A percentile compares a stretch with the other conserved stretches of the same genome.
Evolutionary conservation across 352 stramenopile genomes (phyloP).

Genomic region (Phytopythium aichiense): DNA sequence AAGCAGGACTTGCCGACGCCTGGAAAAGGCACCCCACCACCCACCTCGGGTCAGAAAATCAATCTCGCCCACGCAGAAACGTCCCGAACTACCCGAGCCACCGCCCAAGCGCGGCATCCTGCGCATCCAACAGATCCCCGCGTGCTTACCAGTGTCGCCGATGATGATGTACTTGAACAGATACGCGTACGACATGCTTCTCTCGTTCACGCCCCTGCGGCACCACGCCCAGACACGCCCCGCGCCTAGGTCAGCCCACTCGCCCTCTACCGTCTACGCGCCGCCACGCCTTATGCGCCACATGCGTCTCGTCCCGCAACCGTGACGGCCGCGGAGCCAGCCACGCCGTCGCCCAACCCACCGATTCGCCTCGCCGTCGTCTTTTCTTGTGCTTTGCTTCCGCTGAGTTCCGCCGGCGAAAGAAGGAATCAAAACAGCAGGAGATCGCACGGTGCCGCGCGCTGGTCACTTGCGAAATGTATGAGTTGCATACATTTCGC

Average conservation of each 20-base stretch:
- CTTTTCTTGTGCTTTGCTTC: conserved; percentile 4
- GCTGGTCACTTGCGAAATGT: background rate
- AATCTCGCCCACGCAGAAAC: background rate
- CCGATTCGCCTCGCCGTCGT: background rate
- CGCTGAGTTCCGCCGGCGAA: conserved; percentile 2
- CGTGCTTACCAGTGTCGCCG: conserved; percentile 92
- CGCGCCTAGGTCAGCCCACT: background rate
- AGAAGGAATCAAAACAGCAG: background rate
- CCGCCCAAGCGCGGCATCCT: background rate
- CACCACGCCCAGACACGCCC: too few species aligned
- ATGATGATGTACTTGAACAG: conserved; percentile 99
- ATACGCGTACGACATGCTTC: conserved; percentile 93
- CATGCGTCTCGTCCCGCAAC: background rate
- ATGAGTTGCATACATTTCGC: background rate
- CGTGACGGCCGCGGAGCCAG: too few species aligned
- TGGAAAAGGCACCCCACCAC: conserved; percentile 22
- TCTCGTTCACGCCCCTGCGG: background rate
- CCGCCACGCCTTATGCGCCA: background rate
- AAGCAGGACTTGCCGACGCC: conserved; percentile 99
- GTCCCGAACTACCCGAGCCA: background rate
- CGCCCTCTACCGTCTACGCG: background rate
- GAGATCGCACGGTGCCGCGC: background rate
- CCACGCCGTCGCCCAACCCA: background rate
- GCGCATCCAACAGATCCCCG: background rate
- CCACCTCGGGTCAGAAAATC: conserved; percentile 1